These are phyloP conservation scores for Pogostemon cablin DNA, from an alignment of 257 asterid genomes.

Conservation along the genomic window DNA sequence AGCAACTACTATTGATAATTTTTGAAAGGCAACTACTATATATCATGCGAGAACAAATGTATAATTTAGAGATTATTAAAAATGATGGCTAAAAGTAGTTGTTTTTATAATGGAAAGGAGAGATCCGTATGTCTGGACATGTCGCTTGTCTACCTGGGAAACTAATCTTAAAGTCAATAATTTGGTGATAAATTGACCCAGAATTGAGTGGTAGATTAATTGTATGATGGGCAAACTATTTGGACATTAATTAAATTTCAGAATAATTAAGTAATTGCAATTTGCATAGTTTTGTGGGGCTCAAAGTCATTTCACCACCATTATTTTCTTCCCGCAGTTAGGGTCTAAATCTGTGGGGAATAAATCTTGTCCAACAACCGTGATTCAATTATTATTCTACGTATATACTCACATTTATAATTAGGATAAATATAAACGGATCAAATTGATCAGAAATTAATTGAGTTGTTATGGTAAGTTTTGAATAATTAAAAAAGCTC, in stretches of 20 bases:
- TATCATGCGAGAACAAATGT: no score
- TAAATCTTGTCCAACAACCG: constrained; percentile 30
- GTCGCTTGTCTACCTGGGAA: constrained; percentile 15
- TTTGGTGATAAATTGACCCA: constrained; percentile 31
- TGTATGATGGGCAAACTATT: constrained; percentile 20
- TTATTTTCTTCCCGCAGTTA: not conserved
- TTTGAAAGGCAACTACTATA: no score
- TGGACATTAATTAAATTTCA: not conserved
- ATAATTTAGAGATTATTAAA: no score
- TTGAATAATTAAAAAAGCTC: no score
- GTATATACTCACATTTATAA: no score
- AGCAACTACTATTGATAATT: no score
- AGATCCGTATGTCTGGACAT: not conserved
- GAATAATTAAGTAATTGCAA: constrained; percentile 30
- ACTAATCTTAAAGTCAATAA: constrained; percentile 33
- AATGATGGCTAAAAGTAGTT: no score
- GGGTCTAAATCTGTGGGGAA: constrained; percentile 27
- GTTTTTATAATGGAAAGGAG: not conserved
- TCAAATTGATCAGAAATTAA: no score
- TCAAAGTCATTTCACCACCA: constrained; percentile 27
- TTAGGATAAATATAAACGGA: no score
- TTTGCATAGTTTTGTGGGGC: constrained; percentile 35
- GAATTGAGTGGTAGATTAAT: constrained; percentile 22
- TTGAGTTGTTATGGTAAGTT: no score
- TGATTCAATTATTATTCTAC: not conserved